Evolutionary conservation across 768 basidiomycete genomes (phyloP), one percentile per base, ranked within the genome.

Genomic region (Strobilomyces dryophilus): DNA sequence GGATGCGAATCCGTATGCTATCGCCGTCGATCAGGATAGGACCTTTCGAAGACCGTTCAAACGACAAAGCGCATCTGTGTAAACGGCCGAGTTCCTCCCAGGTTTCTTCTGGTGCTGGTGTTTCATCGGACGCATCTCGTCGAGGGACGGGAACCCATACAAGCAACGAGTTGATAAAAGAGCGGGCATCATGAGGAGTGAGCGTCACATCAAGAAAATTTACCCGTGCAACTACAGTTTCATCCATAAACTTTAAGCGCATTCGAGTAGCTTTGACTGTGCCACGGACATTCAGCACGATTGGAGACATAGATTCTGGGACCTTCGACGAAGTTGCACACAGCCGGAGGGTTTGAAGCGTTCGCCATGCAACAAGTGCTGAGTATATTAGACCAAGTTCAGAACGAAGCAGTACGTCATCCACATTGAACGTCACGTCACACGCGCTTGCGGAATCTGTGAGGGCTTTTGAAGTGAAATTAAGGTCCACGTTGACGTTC

Each of bases 51-150:
- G 51, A 52, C 20, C 56, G 67, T 45, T 66, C 64, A 55, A 72
- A 69, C 24, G 66, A 76, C 12, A 72, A 59, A 51, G 73, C 71
- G 75, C 85, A 80, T 42, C 74, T 72, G 51, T 80, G 78, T 2
- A 95, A 61, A 8, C 78, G 77, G 6, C 78, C 67, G 5, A 95
- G 71, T 63, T 93, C 90, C 53, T 89, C 89, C 91, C 91, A 95
- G 51, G 75, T 73, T 12, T 73, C 76, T 11, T 65, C 70, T 7
- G 37, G 21, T 9, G 60, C 47, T 17, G 70, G 26, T 26, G 27
- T 53, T 8, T 66, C 60, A 50, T 76, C 72, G 61, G 36, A 35
- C 35, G 74, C 74, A 17, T 54, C 55, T 57, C 72, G 72, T 34
- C 65, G 63, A 15, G 63, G 48, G 35, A 83, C 77, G 27, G 80